Conservation (phyloP, 768 basidiomycete genomes). For the Phanerochaete carnosa region DNA sequence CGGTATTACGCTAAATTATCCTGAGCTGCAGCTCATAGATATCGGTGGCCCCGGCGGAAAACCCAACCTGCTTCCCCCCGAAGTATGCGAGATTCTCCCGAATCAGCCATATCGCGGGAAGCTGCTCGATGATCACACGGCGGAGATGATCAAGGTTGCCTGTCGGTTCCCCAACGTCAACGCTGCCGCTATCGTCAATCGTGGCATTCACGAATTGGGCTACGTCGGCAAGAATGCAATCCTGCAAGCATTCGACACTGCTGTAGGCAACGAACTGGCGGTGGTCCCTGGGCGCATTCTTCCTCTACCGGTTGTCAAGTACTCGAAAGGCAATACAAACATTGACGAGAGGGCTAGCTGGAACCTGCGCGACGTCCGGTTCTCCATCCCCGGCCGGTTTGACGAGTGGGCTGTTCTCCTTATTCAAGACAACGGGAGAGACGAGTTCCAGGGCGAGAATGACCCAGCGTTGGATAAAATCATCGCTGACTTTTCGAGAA, state of each 20-base stretch:
- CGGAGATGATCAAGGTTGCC: constrained; percentile 46
- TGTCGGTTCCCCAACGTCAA: constrained; percentile 50
- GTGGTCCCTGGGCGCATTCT: constrained; percentile 54
- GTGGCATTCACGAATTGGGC: constrained; percentile 43
- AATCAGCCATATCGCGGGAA: constrained; percentile 46
- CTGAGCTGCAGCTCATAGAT: constrained; percentile 43
- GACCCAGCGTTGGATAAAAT: constrained; percentile 52
- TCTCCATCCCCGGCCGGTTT: constrained; percentile 53
- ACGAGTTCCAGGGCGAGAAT: constrained; percentile 52
- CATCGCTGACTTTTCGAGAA: constrained; percentile 52
- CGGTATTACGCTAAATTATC: constrained; percentile 32
- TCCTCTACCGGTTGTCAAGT: constrained; percentile 39
- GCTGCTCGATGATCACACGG: constrained; percentile 50
- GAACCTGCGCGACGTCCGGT: constrained; percentile 58
- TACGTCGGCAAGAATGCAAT: constrained; percentile 31
- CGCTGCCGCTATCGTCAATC: constrained; percentile 38
- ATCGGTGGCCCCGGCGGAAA: constrained; percentile 41
- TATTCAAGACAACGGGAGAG: constrained; percentile 57
- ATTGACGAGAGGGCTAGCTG: constrained; percentile 48
- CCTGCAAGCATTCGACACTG: constrained; percentile 42
- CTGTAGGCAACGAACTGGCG: constrained; percentile 46
- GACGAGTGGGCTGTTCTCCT: constrained; percentile 68
- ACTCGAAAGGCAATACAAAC: constrained; percentile 28
- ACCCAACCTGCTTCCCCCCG: constrained; percentile 40
- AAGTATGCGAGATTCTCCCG: constrained; percentile 46